Conservation (phyloP, 169 alveolate species). For the Cardiosporidium cionae region DNA sequence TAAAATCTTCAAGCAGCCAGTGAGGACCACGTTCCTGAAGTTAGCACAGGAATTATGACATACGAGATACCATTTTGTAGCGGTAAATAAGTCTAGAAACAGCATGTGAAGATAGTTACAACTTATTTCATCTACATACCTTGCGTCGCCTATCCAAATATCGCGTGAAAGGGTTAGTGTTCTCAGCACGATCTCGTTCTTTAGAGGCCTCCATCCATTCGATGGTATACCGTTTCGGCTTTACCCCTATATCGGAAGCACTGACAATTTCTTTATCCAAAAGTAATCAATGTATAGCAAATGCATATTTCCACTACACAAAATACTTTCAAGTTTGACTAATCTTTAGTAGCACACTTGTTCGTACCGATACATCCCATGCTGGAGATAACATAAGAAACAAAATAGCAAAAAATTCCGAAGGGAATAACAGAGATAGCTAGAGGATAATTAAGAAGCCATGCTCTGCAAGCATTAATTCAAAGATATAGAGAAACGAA, state of each 20-base stretch:
- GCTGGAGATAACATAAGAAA: conserved; percentile 59
- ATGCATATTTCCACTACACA: neutral
- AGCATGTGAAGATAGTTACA: too few relatives aligned
- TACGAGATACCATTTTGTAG: neutral
- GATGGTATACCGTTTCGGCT: conserved; percentile 71
- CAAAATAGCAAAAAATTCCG: conserved; percentile 43
- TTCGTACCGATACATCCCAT: conserved; percentile 48
- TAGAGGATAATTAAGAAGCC: conserved; percentile 28
- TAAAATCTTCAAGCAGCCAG: conserved; percentile 66
- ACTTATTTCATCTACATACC: too few relatives aligned
- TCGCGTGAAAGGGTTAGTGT: conserved; percentile 72
- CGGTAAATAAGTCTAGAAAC: too few relatives aligned
- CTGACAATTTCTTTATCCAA: neutral
- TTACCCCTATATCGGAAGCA: conserved; percentile 44
- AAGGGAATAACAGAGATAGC: conserved; percentile 47
- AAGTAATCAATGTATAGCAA: neutral
- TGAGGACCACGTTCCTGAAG: conserved; percentile 72
- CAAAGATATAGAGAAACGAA: too few relatives aligned
- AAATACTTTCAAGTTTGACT: neutral
- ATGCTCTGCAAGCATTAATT: conserved; percentile 25
- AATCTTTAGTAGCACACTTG: neutral
- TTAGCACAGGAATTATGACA: neutral
- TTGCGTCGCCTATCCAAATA: conserved; percentile 68
- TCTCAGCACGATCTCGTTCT: conserved; percentile 77
- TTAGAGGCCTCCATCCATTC: conserved; percentile 77